Conservation (phyloP, 495 filamentous ascomycete species). For the Lepraria neglecta region DNA sequence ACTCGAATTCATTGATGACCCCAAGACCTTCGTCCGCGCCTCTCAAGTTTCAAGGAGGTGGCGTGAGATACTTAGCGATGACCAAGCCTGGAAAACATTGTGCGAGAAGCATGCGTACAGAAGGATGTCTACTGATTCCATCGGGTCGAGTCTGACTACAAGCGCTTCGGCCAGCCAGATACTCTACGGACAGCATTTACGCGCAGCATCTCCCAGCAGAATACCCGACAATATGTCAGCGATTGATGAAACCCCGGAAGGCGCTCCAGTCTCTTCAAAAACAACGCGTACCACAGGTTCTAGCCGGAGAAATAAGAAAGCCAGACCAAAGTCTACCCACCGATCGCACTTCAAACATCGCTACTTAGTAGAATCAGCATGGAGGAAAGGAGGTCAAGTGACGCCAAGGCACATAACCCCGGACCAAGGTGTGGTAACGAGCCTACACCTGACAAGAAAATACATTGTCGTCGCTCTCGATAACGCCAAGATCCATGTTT, state of each 20-base stretch:
- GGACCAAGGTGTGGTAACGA: conserved; percentile 94
- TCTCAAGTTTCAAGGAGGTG: conserved; percentile 90
- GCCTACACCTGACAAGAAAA: conserved; percentile 85
- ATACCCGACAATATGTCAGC: conserved; percentile 24
- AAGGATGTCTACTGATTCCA: conserved; percentile 46
- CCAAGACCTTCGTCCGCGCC: conserved; percentile 81
- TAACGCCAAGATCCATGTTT: conserved; percentile 97
- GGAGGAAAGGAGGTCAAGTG: conserved; percentile 79
- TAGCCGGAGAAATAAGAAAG: conserved; percentile 21
- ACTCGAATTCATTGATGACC: conserved; percentile 89
- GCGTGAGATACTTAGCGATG: conserved; percentile 88
- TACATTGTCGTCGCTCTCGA: conserved; percentile 97
- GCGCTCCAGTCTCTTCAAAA: conserved; percentile 10
- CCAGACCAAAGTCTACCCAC: conserved; percentile 57
- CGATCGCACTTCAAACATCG: conserved; percentile 95
- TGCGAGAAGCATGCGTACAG: conserved; percentile 90
- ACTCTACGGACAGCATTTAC: conserved; percentile 23
- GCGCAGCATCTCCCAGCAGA: conserved; percentile 25
- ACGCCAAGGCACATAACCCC: conserved; percentile 81
- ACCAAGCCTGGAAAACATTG: conserved; percentile 95
- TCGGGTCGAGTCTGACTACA: conserved; percentile 24
- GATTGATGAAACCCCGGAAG: conserved; percentile 28
- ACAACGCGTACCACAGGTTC: conserved; percentile 6
- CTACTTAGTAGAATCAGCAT: conserved; percentile 94
- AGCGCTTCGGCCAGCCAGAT: conserved; percentile 22